A percentile compares a stretch with the other conserved stretches of the same genome.
These are phyloP conservation scores for Beverwykella pulmonaria DNA, from an alignment of 495 filamentous ascomycete species.

Conservation along the genomic window DNA sequence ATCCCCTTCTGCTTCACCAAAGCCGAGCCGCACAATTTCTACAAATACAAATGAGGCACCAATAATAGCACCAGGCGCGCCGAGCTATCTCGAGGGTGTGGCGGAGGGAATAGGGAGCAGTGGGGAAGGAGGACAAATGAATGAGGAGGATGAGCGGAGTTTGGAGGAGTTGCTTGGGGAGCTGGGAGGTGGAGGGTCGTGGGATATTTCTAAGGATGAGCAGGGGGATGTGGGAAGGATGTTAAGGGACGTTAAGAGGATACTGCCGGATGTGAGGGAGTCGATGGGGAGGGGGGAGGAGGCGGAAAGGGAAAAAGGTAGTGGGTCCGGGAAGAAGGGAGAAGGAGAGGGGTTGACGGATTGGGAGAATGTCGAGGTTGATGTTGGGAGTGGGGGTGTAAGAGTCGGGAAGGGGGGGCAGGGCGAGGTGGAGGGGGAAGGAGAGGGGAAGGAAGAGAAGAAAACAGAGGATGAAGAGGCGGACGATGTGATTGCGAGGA, in stretches of 20 bases:
- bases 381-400: constrained; percentile 19
- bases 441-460: constrained; percentile 18
- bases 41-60: constrained; percentile 3
- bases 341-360: constrained; percentile 18
- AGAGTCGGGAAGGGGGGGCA: constrained; percentile 12
- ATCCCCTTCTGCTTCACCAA: constrained; percentile 8
- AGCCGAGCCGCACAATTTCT: constrained; percentile 2
- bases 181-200: constrained; percentile 40
- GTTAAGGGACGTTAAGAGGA: constrained; percentile 38
- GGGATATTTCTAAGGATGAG: constrained; percentile 39
- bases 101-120: constrained; percentile 28
- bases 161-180: constrained; percentile 48
- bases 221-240: constrained; percentile 39
- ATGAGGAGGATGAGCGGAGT: constrained; percentile 40
- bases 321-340: neutral
- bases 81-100: constrained; percentile 36
- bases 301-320: neutral
- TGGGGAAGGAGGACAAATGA: constrained; percentile 16
- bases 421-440: constrained; percentile 1
- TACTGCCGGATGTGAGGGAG: constrained; percentile 31
- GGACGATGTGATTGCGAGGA: constrained; percentile 41
- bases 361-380: constrained; percentile 34
- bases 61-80: constrained; percentile 32
- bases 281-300: constrained; percentile 3
- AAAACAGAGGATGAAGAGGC: constrained; percentile 38